These are phyloP conservation scores for Violaceomyces palustris DNA, from an alignment of 1,284 basidiomycete genomes.

Conservation along the genomic window DNA sequence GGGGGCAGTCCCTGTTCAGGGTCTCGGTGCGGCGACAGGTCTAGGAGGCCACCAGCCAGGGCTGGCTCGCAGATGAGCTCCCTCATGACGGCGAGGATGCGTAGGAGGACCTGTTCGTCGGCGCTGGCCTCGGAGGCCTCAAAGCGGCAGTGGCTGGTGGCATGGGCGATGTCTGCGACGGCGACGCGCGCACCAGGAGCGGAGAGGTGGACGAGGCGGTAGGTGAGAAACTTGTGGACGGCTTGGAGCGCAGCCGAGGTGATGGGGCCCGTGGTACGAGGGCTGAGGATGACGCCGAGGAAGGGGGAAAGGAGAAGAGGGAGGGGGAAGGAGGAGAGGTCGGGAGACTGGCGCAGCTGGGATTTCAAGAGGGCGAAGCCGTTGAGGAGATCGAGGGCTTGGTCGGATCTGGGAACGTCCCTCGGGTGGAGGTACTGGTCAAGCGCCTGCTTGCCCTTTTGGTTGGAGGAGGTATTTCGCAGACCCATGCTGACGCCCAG, in stretches of 20 bases:
- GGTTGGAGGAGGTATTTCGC: slow-evolving; percentile 1
- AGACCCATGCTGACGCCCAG: neutral
- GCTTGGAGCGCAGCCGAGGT: slow-evolving; percentile 82
- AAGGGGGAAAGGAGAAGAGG: slow-evolving; percentile 57
- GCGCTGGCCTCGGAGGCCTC: slow-evolving; percentile 78
- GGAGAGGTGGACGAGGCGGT: slow-evolving; percentile 64
- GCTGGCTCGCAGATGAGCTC: slow-evolving; percentile 65
- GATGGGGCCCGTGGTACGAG: slow-evolving; percentile 86
- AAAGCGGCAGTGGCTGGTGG: slow-evolving; percentile 93
- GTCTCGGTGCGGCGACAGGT: too few relatives aligned
- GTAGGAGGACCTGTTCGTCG: slow-evolving; percentile 89
- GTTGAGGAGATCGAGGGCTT: slow-evolving; percentile 62
- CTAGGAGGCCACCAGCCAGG: neutral
- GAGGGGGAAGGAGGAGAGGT: slow-evolving; percentile 33
- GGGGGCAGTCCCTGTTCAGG: neutral
- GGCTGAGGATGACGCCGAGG: slow-evolving; percentile 84
- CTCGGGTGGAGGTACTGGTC: neutral
- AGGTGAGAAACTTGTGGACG: slow-evolving; percentile 78
- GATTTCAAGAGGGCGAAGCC: slow-evolving; percentile 83
- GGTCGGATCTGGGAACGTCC: neutral
- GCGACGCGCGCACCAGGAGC: slow-evolving; percentile 55
- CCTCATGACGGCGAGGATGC: slow-evolving; percentile 84
- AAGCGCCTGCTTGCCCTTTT: slow-evolving; percentile 6
- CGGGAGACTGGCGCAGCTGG: slow-evolving; percentile 55
- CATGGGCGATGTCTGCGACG: slow-evolving; percentile 77